phyloP scores from a whole-genome alignment of 768 basidiomycete genomes.

The Fomitopsis pulvina region DNA sequence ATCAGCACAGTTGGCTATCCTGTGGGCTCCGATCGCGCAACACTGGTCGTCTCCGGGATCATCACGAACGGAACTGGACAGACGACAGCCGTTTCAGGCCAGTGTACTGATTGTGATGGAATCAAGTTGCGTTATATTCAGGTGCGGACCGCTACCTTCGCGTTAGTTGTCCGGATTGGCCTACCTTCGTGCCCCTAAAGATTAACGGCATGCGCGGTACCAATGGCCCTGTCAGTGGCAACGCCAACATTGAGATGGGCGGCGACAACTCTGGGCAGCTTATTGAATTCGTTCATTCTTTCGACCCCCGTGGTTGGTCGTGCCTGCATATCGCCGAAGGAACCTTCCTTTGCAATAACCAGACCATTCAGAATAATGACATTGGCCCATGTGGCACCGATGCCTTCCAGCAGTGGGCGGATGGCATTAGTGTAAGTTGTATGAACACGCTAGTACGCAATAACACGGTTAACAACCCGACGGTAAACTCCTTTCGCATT shows the following conservation, averaged over 20 bases:
- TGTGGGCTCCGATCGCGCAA: slow-evolving; percentile 57
- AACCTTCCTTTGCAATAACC: slow-evolving; percentile 52
- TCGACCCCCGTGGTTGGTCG: slow-evolving; percentile 75
- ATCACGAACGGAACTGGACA: slow-evolving; percentile 57
- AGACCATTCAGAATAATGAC: slow-evolving; percentile 72
- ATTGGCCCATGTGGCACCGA: slow-evolving; percentile 74
- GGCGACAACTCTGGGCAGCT: slow-evolving; percentile 66
- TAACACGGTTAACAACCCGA: slow-evolving; percentile 66
- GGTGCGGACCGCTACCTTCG: slow-evolving; percentile 27
- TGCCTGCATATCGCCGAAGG: slow-evolving; percentile 78
- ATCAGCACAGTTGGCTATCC: slow-evolving; percentile 80
- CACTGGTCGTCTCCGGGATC: slow-evolving; percentile 61
- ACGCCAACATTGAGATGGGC: slow-evolving; percentile 83
- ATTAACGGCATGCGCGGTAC: slow-evolving; percentile 66
- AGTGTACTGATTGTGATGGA: slow-evolving; percentile 51
- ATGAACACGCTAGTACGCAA: slow-evolving; percentile 52
- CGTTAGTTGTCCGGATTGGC: neutral
- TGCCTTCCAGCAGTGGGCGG: slow-evolving; percentile 68
- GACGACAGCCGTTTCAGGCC: slow-evolving; percentile 67
- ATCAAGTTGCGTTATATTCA: slow-evolving; percentile 68
- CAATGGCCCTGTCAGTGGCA: slow-evolving; percentile 47
- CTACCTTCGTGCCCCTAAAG: slow-evolving; percentile 28
- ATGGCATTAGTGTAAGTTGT: slow-evolving; percentile 75
- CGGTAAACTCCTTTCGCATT: slow-evolving; percentile 27
- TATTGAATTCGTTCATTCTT: slow-evolving; percentile 71